These are phyloP conservation scores for Allium fistulosum DNA, from an alignment of 106 monocot genomes.

Conservation along the genomic window DNA sequence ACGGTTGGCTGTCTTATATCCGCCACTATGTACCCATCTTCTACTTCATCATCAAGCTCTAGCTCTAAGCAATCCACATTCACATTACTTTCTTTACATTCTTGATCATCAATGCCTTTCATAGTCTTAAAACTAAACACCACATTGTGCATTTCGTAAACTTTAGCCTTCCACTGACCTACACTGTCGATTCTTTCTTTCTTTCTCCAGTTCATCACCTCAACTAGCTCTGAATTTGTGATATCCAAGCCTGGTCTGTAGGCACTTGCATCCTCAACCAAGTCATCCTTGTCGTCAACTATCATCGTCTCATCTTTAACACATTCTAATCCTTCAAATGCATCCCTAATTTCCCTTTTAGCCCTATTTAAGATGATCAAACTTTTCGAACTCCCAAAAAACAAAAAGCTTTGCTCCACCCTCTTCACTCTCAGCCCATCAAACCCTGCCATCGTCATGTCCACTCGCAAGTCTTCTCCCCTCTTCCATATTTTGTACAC, in stretches of 20 bases:
- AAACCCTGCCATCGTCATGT: constrained; percentile 58
- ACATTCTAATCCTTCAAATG: constrained; percentile 34
- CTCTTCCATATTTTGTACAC: constrained; percentile 70
- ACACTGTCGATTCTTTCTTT: constrained; percentile 72
- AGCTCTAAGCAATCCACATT: constrained; percentile 37
- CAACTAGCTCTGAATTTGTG: constrained; percentile 50
- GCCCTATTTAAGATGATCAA: constrained; percentile 54
- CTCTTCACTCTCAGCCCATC: constrained; percentile 49
- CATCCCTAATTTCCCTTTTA: constrained; percentile 39
- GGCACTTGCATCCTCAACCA: constrained; percentile 37
- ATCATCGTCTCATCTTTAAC: background rate
- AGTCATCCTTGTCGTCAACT: constrained; percentile 21
- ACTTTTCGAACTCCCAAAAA: constrained; percentile 24
- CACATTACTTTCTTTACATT: constrained; percentile 15
- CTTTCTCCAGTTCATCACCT: constrained; percentile 56
- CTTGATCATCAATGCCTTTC: constrained; percentile 18
- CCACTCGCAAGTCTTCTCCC: constrained; percentile 47
- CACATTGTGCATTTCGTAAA: constrained; percentile 76
- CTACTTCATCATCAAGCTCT: constrained; percentile 53
- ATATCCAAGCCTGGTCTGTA: constrained; percentile 77
- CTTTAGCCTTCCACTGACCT: constrained; percentile 59
- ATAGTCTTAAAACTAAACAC: constrained; percentile 71
- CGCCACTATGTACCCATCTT: constrained; percentile 83
- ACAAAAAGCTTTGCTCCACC: constrained; percentile 46
- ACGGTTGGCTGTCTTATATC: constrained; percentile 19